These are phyloP conservation scores for Medicago lupulina DNA, from an alignment of 306 rosid genomes.

Conservation along the genomic window DNA sequence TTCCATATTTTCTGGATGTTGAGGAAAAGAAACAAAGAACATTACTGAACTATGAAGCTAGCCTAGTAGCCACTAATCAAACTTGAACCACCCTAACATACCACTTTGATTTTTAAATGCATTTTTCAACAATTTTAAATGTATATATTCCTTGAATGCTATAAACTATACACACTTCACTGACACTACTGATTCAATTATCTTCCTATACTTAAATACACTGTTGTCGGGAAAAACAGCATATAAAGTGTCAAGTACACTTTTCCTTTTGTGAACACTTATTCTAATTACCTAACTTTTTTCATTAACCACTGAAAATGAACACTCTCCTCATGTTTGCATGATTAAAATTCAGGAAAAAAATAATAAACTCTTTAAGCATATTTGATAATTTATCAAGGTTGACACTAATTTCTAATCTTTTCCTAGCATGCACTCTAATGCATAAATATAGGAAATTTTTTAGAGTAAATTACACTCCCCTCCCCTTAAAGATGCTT, in stretches of 20 bases:
- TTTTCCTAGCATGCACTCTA: too few relatives aligned
- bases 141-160: background rate
- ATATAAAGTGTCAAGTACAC: conserved; percentile 56
- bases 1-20: conserved; percentile 16
- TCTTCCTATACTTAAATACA: conserved; percentile 51
- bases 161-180: conserved; percentile 36
- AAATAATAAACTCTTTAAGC: background rate
- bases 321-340: conserved; percentile 60
- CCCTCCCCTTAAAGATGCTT: too few relatives aligned
- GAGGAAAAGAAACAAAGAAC: conserved; percentile 1
- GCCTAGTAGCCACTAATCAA: conserved; percentile 24
- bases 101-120: conserved; percentile 16
- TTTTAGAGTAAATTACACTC: too few relatives aligned
- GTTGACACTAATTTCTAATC: too few relatives aligned
- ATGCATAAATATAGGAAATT: too few relatives aligned
- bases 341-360: conserved; percentile 48
- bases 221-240: conserved; percentile 68
- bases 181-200: conserved; percentile 44
- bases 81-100: conserved; percentile 18
- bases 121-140: background rate
- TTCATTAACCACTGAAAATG: conserved; percentile 36
- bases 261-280: conserved; percentile 41
- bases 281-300: conserved; percentile 39
- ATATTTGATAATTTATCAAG: too few relatives aligned
- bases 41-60: conserved; percentile 5